phyloP scores from a whole-genome alignment of 192 early-diverging fungal species.

The Backusella australiensis region DNA sequence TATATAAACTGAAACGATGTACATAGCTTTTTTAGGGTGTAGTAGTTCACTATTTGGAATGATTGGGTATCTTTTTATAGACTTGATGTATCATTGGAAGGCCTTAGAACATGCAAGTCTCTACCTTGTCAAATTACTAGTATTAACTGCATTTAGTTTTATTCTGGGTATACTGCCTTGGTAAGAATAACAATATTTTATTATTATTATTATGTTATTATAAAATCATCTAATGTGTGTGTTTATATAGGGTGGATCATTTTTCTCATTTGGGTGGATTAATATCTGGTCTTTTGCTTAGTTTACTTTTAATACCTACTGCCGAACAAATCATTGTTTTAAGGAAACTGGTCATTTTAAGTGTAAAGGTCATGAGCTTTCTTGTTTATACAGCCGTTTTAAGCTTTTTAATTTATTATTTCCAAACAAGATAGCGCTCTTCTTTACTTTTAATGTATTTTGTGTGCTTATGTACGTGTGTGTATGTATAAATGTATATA shows the following conservation, averaged over 20 bases:
- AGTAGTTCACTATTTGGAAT: slow-evolving; percentile 67
- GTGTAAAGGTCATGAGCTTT: neutral
- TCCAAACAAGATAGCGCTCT: neutral
- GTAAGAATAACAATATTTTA: slow-evolving; percentile 19
- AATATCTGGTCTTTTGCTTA: neutral
- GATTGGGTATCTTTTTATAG: slow-evolving; percentile 73
- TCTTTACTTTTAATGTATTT: neutral
- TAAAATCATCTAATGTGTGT: neutral
- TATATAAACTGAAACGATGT: neutral
- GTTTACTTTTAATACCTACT: slow-evolving; percentile 3
- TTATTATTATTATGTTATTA: neutral
- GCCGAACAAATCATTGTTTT: neutral
- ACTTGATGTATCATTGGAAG: slow-evolving; percentile 78
- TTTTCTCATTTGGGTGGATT: slow-evolving; percentile 76
- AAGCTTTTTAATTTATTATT: neutral
- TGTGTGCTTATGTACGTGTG: neutral
- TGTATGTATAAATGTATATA: neutral
- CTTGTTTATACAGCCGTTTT: neutral
- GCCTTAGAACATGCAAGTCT: slow-evolving; percentile 58
- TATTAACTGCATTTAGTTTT: slow-evolving; percentile 64
- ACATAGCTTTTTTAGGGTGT: slow-evolving; percentile 55
- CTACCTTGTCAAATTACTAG: slow-evolving; percentile 65
- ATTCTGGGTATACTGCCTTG: slow-evolving; percentile 71
- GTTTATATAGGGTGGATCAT: slow-evolving; percentile 47
- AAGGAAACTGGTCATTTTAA: neutral